phyloP scores from a whole-genome alignment of 2,329 filamentous ascomycete genomes.

The Scedosporium aurantiacum region DNA sequence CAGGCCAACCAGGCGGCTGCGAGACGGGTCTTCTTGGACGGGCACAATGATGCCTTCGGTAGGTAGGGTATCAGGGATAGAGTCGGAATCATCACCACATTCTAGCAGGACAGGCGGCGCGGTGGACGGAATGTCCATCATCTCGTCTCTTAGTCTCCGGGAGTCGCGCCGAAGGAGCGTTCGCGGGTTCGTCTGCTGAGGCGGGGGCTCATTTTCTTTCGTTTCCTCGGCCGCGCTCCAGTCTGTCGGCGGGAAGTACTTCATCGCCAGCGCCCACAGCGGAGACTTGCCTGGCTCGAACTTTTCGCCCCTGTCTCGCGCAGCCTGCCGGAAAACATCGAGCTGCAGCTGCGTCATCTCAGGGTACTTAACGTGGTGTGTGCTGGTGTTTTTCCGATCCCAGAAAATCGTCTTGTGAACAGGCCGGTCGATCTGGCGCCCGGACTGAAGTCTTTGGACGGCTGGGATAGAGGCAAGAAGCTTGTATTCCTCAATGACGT shows the following conservation, averaged over 20 bases:
- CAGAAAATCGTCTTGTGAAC: slow-evolving; percentile 48
- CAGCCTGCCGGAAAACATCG: slow-evolving; percentile 42
- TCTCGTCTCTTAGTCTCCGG: slow-evolving; percentile 15
- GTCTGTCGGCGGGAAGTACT: slow-evolving; percentile 40
- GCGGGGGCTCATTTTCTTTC: slow-evolving; percentile 7
- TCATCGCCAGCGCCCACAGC: slow-evolving; percentile 47
- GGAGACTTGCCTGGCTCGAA: slow-evolving; percentile 41
- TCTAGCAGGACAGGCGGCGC: slow-evolving; percentile 9
- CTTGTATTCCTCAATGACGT: slow-evolving; percentile 30
- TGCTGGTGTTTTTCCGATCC: slow-evolving; percentile 39
- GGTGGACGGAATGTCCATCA: slow-evolving; percentile 14
- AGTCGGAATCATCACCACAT: slow-evolving; percentile 14
- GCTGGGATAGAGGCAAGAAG: slow-evolving; percentile 39
- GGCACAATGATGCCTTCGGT: slow-evolving; percentile 25
- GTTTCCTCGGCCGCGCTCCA: slow-evolving; percentile 14
- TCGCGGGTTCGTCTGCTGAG: not conserved
- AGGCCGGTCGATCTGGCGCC: slow-evolving; percentile 46
- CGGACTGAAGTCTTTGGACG: slow-evolving; percentile 35
- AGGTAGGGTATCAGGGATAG: slow-evolving; percentile 25
- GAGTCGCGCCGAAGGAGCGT: slow-evolving; percentile 15
- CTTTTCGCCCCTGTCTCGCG: slow-evolving; percentile 35
- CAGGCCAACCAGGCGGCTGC: slow-evolving; percentile 46
- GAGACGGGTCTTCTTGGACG: slow-evolving; percentile 18
- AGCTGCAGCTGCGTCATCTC: slow-evolving; percentile 52
- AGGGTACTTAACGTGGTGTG: slow-evolving; percentile 52